Evolutionary conservation across 768 basidiomycete species (phyloP), one percentile per base, ranked within the genome.

Genomic region (Leccinum obscurum): DNA sequence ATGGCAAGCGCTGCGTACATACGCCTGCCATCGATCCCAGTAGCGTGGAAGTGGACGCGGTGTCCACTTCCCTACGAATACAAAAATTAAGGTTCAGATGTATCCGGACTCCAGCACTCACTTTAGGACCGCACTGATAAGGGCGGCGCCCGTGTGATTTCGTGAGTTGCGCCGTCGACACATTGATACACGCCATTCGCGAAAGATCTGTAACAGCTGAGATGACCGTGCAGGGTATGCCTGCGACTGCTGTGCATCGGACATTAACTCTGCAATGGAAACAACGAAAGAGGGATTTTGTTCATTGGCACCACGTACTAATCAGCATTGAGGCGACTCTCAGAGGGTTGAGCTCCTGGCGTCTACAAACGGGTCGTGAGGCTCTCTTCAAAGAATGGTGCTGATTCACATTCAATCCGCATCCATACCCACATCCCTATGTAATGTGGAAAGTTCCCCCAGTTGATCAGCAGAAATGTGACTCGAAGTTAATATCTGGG

Each of bases 391-490:
- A 37, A 13, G 24, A 26, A 46, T 30, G 17, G 39, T 14, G 50
- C 30, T 37, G 52, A 56, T 55, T 50, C 34, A 24, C 39, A 56
- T 56, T 24, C 54, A 46, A 49, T 17, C 15, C 30, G 44, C 51
- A 34, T 57, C 50, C 52, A 26, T n/a, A 56, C 58, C 51, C 50
- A 53, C 41, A 59, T 56, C 49, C 55, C 53, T 39, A 51, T 61
- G 37, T 48, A 61, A 62, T 59, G 58, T 34, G 35, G 58, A 57
- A 58, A 48, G 56, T 44, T 41, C 55, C 64, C 32, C 52, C 44
- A 66, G 41, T 44, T 64, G 54, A 65, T 63, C 58, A 63, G 56
- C 55, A 62, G 52, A 26, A 55, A 65, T 52, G 54, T 61, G 63
- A 56, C 52, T 52, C 58, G 56, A 59, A 32, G 52, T 62, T 55